Evolutionary conservation across 2,329 filamentous ascomycete genomes (phyloP).

Genomic region (Fusarium beomiforme): DNA sequence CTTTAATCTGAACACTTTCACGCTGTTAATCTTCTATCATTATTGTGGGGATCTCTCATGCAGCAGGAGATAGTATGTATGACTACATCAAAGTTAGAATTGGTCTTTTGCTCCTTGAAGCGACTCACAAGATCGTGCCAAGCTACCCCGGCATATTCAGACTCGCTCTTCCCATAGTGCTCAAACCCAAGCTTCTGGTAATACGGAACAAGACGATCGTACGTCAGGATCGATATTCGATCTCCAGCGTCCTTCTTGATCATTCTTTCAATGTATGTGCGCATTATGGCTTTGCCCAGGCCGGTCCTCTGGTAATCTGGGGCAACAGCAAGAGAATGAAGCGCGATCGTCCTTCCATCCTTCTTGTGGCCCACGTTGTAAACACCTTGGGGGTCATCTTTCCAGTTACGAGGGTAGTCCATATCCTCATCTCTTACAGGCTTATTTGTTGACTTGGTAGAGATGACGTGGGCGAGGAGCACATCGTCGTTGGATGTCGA

Average conservation of each 20-base stretch:
- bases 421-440: slow-evolving; percentile 43
- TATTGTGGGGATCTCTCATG: background rate
- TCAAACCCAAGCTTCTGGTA: slow-evolving; percentile 46
- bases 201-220: slow-evolving; percentile 44
- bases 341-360: slow-evolving; percentile 41
- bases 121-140: slow-evolving; percentile 46
- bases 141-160: slow-evolving; percentile 43
- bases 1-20: background rate
- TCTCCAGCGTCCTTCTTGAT: slow-evolving; percentile 26
- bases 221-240: slow-evolving; percentile 45
- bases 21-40: background rate
- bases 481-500: slow-evolving; percentile 6
- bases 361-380: slow-evolving; percentile 37
- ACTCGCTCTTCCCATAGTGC: slow-evolving; percentile 46
- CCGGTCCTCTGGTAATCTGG: slow-evolving; percentile 40
- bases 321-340: slow-evolving; percentile 44
- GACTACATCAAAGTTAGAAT: background rate
- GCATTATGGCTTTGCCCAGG: slow-evolving; percentile 42
- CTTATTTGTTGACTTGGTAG: slow-evolving; percentile 37
- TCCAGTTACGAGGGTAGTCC: slow-evolving; percentile 41
- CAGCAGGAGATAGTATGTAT: background rate
- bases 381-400: slow-evolving; percentile 16
- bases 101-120: fast-evolving
- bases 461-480: slow-evolving; percentile 43
- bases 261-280: slow-evolving; percentile 36